Percentiles rank a stretch among this genome's conserved stretches.
These are phyloP conservation scores for Arctostaphylos glauca DNA, from an alignment of 148 eudicot genomes.

Conservation along the genomic window DNA sequence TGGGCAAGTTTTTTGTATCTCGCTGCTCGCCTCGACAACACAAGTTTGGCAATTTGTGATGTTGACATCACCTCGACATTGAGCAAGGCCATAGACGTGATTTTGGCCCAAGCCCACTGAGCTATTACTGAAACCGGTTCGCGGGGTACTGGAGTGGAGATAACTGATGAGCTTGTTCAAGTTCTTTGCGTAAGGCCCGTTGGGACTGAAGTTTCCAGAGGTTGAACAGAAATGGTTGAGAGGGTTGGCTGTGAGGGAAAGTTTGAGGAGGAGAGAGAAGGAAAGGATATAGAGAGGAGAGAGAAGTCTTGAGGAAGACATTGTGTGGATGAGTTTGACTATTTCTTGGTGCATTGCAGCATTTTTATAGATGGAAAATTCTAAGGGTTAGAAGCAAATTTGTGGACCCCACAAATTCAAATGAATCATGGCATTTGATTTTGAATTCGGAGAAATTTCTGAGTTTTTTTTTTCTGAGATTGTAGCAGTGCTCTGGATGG, in stretches of 20 bases:
- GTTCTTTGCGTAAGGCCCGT: conserved; percentile 21
- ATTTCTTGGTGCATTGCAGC: not conserved
- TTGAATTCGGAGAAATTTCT: no score
- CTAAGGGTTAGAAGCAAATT: not conserved
- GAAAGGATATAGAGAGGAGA: no score
- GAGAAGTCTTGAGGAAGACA: conserved; percentile 4
- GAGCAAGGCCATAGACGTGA: conserved; percentile 31
- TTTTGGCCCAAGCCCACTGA: conserved; percentile 14
- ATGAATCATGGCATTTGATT: no score
- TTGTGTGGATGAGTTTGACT: not conserved
- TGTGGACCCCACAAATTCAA: no score
- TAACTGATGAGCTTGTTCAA: conserved; percentile 22
- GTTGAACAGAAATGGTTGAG: conserved; percentile 15
- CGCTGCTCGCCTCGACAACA: conserved; percentile 19
- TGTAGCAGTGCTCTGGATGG: no score
- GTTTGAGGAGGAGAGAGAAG: not conserved
- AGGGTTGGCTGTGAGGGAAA: conserved; percentile 16
- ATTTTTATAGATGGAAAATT: not conserved
- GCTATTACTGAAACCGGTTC: conserved; percentile 28
- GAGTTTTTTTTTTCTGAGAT: no score
- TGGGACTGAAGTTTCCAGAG: conserved; percentile 11
- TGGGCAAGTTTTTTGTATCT: conserved; percentile 24
- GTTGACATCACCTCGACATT: conserved; percentile 39
- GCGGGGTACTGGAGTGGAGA: conserved; percentile 21
- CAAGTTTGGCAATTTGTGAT: conserved; percentile 27